Evolutionary conservation across 2,329 filamentous ascomycete species (phyloP).

Genomic region (Hirsutella thompsonii): DNA sequence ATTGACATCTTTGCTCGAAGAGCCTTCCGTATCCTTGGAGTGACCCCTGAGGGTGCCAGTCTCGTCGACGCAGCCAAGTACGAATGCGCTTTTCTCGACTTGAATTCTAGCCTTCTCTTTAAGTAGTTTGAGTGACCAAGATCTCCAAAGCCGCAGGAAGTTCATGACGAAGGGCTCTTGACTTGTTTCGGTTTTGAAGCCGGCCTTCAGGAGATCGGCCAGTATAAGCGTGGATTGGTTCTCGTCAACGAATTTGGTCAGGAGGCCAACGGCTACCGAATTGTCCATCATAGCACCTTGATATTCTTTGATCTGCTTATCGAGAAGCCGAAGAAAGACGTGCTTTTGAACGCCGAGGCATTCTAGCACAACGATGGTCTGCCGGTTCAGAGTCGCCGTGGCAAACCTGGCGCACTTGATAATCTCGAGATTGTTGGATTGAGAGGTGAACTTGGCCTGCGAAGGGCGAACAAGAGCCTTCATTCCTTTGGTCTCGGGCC

Average conservation of each 20-base stretch:
- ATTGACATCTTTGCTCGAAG: constrained; percentile 27
- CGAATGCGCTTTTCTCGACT: constrained; percentile 71
- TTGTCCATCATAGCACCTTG: constrained; percentile 57
- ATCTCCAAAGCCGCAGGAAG: constrained; percentile 69
- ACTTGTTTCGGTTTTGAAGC: constrained; percentile 52
- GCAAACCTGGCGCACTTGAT: constrained; percentile 69
- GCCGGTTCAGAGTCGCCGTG: constrained; percentile 72
- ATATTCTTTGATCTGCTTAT: constrained; percentile 54
- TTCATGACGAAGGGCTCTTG: constrained; percentile 74
- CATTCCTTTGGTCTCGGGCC: constrained; percentile 50
- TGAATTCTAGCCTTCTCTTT: constrained; percentile 87
- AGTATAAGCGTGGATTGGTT: constrained; percentile 68
- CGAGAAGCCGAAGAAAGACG: constrained; percentile 56
- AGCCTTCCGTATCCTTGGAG: constrained; percentile 30
- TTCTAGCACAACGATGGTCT: constrained; percentile 78
- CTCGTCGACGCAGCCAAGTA: constrained; percentile 84
- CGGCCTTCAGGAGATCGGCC: constrained; percentile 63
- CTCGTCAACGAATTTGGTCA: constrained; percentile 69
- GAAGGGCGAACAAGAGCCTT: constrained; percentile 72
- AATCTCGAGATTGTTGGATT: constrained; percentile 66
- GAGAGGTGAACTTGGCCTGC: constrained; percentile 73
- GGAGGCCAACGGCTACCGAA: constrained; percentile 48
- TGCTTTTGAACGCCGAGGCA: constrained; percentile 56
- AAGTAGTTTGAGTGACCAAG: constrained; percentile 78
- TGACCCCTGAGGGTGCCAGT: constrained; percentile 64